phyloP scores from a whole-genome alignment of 495 filamentous ascomycete genomes.

The Bombardia bombarda region DNA sequence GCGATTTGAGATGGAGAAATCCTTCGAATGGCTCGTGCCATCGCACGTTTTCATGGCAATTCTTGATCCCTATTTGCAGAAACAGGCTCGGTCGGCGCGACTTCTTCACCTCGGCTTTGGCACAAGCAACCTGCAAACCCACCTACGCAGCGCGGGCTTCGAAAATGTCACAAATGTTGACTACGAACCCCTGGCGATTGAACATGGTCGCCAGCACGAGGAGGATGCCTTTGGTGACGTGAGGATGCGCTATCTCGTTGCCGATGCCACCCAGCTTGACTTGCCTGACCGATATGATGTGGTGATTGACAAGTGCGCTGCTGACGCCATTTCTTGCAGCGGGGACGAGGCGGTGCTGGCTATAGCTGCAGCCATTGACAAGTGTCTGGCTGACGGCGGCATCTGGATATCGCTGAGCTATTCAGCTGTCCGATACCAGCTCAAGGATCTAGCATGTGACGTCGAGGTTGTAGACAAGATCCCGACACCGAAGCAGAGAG shows the following conservation, averaged over 20 bases:
- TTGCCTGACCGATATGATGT: slow-evolving; percentile 16
- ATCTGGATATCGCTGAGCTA: slow-evolving; percentile 36
- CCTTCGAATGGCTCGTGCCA: slow-evolving; percentile 34
- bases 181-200: slow-evolving; percentile 33
- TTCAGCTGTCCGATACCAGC: slow-evolving; percentile 25
- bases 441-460: slow-evolving; percentile 21
- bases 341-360: slow-evolving; percentile 16
- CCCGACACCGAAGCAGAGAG: slow-evolving; percentile 21
- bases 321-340: slow-evolving; percentile 32
- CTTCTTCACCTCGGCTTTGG: slow-evolving; percentile 35
- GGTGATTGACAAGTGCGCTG: slow-evolving; percentile 35
- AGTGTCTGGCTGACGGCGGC: slow-evolving; percentile 17
- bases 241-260: slow-evolving; percentile 24
- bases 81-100: neutral
- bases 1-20: slow-evolving; percentile 26
- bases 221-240: slow-evolving; percentile 24
- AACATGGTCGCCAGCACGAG: slow-evolving; percentile 25
- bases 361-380: slow-evolving; percentile 21
- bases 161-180: slow-evolving; percentile 32
- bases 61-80: slow-evolving; percentile 21
- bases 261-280: slow-evolving; percentile 24
- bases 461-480: slow-evolving; percentile 26
- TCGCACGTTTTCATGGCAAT: slow-evolving; percentile 26
- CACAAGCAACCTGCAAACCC: slow-evolving; percentile 34
- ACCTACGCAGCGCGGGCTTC: slow-evolving; percentile 22